Evolutionary conservation across 2,329 filamentous ascomycete species (phyloP), one percentile per base, ranked within the genome.

Genomic region (Didymella pinodella): DNA sequence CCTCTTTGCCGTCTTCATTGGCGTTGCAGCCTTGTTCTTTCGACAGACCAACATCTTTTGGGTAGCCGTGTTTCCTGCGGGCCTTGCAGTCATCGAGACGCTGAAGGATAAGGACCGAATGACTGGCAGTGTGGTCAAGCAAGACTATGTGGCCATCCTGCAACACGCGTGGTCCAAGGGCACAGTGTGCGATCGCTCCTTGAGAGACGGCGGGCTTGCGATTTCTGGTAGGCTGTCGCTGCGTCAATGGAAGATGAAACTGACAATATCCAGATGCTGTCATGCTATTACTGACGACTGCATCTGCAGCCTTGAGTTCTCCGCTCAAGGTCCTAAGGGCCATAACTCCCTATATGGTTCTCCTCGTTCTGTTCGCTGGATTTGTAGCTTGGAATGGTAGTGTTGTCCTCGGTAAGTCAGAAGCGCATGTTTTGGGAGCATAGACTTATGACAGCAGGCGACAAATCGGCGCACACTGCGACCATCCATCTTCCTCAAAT

Each of bases 11-110:
- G 67, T 77, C 8, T 61, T 91, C 0, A 74, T 89, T 6, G 93
- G 93, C 0, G 63, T 92, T 0, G 62, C 85, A 1, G 83, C 92
- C 1, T 82, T 99, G 20, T 79, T 85, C 2, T 95, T 97, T 81
- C 85, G 95, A 25, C 95, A 99, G 77, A 99, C 95, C 0, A 99
- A 99, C 70, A 90, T 98, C 55, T 97, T 99, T 74, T 99, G 95
- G 95, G 88, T 93, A 0, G 89, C 91, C 0, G 82, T 93, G 0
- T 92, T 91, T 69, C 86, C 92, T 68, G 90, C 90, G 20, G 88
- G 84, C 2, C 66, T 78, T 3, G 63, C 71, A n/a, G 66, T 74
- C 7, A 54, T 77, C 7, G 63, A 74, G 26, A 60, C 65, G 7
- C 60, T 78, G 36, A 72, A 71, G 52, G 54, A 55, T 20, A 62